These are phyloP conservation scores for Pyrenochaeta sp. DNA, from an alignment of 2,329 filamentous ascomycete genomes.

Conservation along the genomic window DNA sequence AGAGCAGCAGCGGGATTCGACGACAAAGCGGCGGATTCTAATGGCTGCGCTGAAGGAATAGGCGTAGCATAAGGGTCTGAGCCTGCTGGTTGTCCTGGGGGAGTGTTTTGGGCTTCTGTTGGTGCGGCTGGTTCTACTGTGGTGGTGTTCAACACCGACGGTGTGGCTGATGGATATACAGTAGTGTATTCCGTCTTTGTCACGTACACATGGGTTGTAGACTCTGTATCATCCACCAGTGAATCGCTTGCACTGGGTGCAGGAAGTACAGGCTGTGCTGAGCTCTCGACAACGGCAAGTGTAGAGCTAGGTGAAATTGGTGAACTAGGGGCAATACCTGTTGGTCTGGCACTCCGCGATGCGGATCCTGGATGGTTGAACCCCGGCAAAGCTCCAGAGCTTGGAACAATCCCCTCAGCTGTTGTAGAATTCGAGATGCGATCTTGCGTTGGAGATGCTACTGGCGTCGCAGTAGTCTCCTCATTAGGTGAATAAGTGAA, in stretches of 20 bases:
- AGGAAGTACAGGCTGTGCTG: conserved; percentile 2
- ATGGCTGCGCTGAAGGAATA: neutral
- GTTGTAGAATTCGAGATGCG: conserved; percentile 8
- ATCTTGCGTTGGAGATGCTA: conserved; percentile 10
- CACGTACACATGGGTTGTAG: conserved; percentile 26
- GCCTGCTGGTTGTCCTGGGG: neutral
- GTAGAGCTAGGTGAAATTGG: conserved; percentile 7
- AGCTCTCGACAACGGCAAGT: neutral
- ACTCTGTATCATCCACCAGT: conserved; percentile 3
- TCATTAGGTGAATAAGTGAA: conserved; percentile 37
- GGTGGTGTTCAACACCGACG: conserved; percentile 10
- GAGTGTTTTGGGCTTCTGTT: conserved; percentile 10
- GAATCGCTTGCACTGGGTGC: conserved; percentile 1
- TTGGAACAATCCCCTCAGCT: conserved; percentile 10
- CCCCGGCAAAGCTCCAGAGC: conserved; percentile 27
- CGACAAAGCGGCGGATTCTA: conserved; percentile 1
- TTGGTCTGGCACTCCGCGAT: conserved; percentile 6
- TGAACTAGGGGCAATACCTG: conserved; percentile 2
- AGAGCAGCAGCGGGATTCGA: conserved; percentile 12
- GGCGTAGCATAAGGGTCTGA: conserved; percentile 3
- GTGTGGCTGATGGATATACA: conserved; percentile 22
- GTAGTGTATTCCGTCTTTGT: conserved; percentile 41
- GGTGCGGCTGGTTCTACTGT: conserved; percentile 5
- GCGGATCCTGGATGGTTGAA: conserved; percentile 24
- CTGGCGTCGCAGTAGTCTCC: conserved; percentile 12